These are phyloP conservation scores for Microcera coccophila DNA, from an alignment of 2,329 filamentous ascomycete genomes.

Conservation along the genomic window DNA sequence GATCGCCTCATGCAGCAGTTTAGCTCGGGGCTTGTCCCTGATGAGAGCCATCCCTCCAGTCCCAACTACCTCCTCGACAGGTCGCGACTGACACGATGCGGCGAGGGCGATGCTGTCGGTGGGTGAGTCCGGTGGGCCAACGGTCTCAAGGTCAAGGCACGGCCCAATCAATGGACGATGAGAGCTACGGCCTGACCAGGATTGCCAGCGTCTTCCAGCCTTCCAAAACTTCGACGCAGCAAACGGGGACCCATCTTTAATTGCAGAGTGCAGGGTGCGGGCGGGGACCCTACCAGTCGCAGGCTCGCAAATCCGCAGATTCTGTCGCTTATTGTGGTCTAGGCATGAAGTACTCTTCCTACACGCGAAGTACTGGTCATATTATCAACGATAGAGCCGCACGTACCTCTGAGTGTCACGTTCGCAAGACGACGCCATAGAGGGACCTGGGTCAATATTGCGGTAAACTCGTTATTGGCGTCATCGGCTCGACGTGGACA, in stretches of 20 bases:
- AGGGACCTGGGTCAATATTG: slow-evolving; percentile 6
- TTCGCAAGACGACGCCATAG: slow-evolving; percentile 10
- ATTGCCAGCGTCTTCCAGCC: slow-evolving; percentile 13
- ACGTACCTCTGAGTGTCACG: slow-evolving; percentile 1
- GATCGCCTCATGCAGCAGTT: background rate
- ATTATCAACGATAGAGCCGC: too few species aligned
- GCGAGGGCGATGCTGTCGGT: slow-evolving; percentile 2
- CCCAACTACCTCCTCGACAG: background rate
- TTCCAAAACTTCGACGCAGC: slow-evolving; percentile 15
- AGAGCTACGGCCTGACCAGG: slow-evolving; percentile 7
- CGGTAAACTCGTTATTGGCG: background rate
- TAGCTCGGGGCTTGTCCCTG: background rate
- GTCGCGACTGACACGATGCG: slow-evolving; percentile 12
- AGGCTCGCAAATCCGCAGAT: too few species aligned
- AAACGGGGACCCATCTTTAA: slow-evolving; percentile 7
- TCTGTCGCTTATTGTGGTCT: too few species aligned
- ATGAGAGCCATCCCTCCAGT: background rate
- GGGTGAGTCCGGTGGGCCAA: slow-evolving; percentile 17
- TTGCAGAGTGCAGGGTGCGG: slow-evolving; percentile 6
- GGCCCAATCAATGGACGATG: slow-evolving; percentile 7
- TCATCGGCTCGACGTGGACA: background rate
- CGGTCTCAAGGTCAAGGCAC: slow-evolving; percentile 1
- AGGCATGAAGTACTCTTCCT: too few species aligned
- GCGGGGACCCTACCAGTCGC: too few species aligned
- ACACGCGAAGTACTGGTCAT: too few species aligned